Base-by-base conservation (phyloP, 176 grass and related monocot genomes). In the Aechmea fasciata region DNA sequence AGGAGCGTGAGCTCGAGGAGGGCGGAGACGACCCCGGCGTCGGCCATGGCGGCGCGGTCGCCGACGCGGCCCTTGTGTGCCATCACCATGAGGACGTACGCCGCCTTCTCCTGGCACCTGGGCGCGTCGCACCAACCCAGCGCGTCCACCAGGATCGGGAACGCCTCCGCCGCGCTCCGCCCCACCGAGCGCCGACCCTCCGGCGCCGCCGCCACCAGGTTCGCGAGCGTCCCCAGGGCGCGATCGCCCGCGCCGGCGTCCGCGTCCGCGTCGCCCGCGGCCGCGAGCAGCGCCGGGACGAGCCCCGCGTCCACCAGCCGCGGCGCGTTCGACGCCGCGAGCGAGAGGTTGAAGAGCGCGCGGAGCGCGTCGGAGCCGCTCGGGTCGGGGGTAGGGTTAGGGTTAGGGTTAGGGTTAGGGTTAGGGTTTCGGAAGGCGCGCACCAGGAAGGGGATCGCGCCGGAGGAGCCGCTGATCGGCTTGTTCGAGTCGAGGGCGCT, bases 11-110 rank as follows among this genome's bases (percentile, higher is more conserved):
- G 89, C 84, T 99, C 94, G 1, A 99, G 89, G 1, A 99, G 87
- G 10, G 87, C 90, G 1, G 82, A 87, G 11, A 86, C 70, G 52
- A 85, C 79, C 50, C 87, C 84, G 53, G 89, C 87, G 69, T 90
- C 90, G 1, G 53, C 15, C 87, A 99, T 99, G 49, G 82, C 83
- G 4, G 72, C 50, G 14, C 94, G 84, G 75, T 90, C 89, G 18
- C 52, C 26, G 71, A 75, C 52, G 17, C 55, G 17, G 41, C 82
- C 82, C 49, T 88, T 91, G 84, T 99, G 87, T 23, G 89, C 94
- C 69, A 99, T 91, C 11, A 99, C 84, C 94, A 99, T 99, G 3
- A 99, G 89, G 41, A 99, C 48, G 76, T 99, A 93, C 10, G 84
- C 82, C 0, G 87, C 83, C 79, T 93, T 93, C 79, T 99, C 94